Evolutionary conservation across 495 filamentous ascomycete genomes (phyloP).

Genomic region (Jackrogersella minutella): DNA sequence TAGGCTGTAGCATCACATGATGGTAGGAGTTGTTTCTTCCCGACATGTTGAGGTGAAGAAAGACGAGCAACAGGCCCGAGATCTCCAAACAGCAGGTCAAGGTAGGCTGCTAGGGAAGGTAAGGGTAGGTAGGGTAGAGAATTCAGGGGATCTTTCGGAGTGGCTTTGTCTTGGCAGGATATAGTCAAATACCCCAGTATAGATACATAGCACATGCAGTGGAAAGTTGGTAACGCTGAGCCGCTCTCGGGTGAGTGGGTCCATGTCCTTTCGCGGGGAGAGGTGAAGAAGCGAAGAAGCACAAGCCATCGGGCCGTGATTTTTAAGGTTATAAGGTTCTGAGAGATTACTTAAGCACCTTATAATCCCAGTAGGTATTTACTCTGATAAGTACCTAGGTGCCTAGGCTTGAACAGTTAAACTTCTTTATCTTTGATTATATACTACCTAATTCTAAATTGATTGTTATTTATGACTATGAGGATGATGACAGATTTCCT

Average conservation of each 20-base stretch:
- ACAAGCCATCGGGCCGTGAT: conserved; percentile 6
- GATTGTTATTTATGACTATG: too few relatives aligned
- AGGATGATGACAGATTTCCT: background rate
- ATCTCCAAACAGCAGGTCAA: conserved; percentile 6
- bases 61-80: background rate
- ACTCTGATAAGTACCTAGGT: too few relatives aligned
- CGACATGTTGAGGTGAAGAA: background rate
- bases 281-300: background rate
- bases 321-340: conserved; percentile 24
- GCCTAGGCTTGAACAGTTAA: too few relatives aligned
- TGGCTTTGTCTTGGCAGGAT: conserved; percentile 2
- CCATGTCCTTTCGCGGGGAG: conserved; percentile 5
- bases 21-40: background rate
- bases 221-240: background rate
- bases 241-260: conserved; percentile 8
- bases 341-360: conserved; percentile 22
- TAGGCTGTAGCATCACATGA: conserved; percentile 8
- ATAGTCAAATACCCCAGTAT: background rate
- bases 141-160: conserved; percentile 4
- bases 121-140: too few relatives aligned
- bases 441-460: too few relatives aligned
- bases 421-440: background rate
- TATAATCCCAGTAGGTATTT: conserved; percentile 2
- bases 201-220: conserved; percentile 1
- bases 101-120: too few relatives aligned